A percentile compares a stretch with the other conserved stretches of the same genome.
phyloP scores from a whole-genome alignment of 2,329 filamentous ascomycete species.

The Fusarium subtropicale region DNA sequence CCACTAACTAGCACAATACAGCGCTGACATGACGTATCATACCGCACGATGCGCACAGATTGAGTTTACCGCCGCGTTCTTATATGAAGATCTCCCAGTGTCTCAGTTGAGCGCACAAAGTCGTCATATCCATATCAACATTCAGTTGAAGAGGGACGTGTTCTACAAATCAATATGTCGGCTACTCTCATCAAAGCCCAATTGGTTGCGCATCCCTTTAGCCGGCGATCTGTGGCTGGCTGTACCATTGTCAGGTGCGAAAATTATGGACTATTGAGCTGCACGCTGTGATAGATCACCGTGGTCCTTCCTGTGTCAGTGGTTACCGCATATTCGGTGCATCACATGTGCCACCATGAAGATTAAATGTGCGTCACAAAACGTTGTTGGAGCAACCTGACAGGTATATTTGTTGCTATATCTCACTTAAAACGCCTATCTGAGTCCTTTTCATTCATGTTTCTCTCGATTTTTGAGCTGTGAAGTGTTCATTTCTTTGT shows the following conservation, averaged over 20 bases:
- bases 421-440: neutral
- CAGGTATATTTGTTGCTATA: neutral
- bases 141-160: slow-evolving; percentile 3
- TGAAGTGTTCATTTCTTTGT: neutral
- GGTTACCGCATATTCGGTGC: neutral
- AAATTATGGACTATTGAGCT: slow-evolving; percentile 7
- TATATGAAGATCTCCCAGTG: slow-evolving; percentile 11
- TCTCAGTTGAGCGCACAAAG: slow-evolving; percentile 6
- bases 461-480: neutral
- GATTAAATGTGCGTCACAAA: slow-evolving; percentile 3
- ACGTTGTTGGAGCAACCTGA: neutral
- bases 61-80: neutral
- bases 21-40: slow-evolving; percentile 1
- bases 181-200: slow-evolving; percentile 10
- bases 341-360: slow-evolving; percentile 5
- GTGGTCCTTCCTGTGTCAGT: neutral
- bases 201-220: slow-evolving; percentile 18
- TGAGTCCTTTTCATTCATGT: neutral
- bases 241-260: slow-evolving; percentile 6
- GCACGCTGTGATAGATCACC: slow-evolving; percentile 3
- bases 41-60: neutral
- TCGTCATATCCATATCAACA: neutral
- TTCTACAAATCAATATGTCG: neutral
- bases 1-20: neutral
- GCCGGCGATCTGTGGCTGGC: slow-evolving; percentile 3